These are phyloP conservation scores for Colletotrichum kahawae DNA, from an alignment of 2,329 filamentous ascomycete genomes.

Conservation along the genomic window DNA sequence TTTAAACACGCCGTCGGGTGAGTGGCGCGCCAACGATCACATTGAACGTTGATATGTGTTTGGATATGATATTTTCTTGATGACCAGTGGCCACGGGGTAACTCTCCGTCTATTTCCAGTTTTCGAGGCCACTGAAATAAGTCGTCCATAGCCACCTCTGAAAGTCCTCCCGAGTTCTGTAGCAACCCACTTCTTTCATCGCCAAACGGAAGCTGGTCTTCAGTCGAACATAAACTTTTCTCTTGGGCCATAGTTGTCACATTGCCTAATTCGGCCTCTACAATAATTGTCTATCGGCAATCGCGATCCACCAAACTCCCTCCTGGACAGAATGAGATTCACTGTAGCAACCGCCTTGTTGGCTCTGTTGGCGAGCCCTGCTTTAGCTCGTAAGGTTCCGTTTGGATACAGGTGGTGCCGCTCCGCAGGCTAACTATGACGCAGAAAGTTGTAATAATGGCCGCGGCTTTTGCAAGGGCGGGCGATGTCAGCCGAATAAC, in stretches of 20 bases:
- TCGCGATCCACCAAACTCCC: accelerated
- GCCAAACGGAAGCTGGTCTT: neutral
- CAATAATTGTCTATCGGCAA: neutral
- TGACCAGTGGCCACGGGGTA: neutral
- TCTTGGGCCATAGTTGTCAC: neutral
- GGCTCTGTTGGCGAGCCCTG: neutral
- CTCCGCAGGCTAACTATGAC: neutral
- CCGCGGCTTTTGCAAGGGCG: neutral
- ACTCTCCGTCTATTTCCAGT: neutral
- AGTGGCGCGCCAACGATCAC: neutral
- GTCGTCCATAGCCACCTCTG: neutral
- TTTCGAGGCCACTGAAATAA: neutral
- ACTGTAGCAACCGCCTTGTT: neutral
- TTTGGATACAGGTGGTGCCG: neutral
- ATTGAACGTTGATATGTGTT: neutral
- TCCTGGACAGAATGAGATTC: neutral
- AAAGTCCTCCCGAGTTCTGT: neutral
- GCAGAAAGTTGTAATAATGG: constrained; percentile 1
- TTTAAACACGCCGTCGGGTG: neutral
- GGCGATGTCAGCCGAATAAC: neutral
- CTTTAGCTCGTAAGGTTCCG: neutral
- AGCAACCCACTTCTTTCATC: neutral
- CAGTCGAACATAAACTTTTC: neutral
- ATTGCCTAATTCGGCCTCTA: accelerated
- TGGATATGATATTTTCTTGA: neutral